Evolutionary conservation across 352 stramenopile species (phyloP).

Genomic region (Phytophthora fragariaefolia): DNA sequence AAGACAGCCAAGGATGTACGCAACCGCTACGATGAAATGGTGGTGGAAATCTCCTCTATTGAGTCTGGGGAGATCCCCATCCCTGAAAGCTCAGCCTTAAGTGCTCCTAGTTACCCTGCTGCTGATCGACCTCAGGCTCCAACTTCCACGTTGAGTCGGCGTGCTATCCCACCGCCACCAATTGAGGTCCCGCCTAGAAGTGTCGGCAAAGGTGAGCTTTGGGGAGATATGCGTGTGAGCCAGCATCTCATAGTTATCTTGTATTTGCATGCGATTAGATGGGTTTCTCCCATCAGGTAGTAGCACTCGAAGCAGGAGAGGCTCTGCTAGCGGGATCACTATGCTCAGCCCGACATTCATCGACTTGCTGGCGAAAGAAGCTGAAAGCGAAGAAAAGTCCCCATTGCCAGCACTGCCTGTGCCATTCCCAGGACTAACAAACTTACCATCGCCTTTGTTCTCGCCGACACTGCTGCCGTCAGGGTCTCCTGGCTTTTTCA

Average conservation of each 20-base stretch:
- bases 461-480: conserved; percentile 37
- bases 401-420: conserved; percentile 39
- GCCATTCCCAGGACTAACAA: conserved; percentile 38
- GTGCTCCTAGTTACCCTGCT: neutral
- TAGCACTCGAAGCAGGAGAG: conserved; percentile 38
- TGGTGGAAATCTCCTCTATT: conserved; percentile 76
- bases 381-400: conserved; percentile 65
- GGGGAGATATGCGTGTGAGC: conserved; percentile 5
- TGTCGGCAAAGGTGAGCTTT: conserved; percentile 43
- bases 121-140: conserved; percentile 19
- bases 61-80: conserved; percentile 37
- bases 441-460: conserved; percentile 52
- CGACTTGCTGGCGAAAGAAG: conserved; percentile 64
- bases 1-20: conserved; percentile 81
- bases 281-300: conserved; percentile 27
- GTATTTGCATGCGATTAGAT: conserved; percentile 25
- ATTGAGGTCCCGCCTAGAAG: conserved; percentile 58
- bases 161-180: conserved; percentile 66
- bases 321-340: conserved; percentile 28
- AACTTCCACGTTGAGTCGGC: conserved; percentile 48
- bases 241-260: conserved; percentile 29
- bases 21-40: conserved; percentile 75
- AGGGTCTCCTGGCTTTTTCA: conserved; percentile 40
- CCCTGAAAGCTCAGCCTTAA: conserved; percentile 7
- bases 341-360: conserved; percentile 85